A percentile compares a stretch with the other conserved stretches of the same genome.
phyloP scores from a whole-genome alignment of 2,329 filamentous ascomycete genomes.

The Aspergillus aculeatinus region DNA sequence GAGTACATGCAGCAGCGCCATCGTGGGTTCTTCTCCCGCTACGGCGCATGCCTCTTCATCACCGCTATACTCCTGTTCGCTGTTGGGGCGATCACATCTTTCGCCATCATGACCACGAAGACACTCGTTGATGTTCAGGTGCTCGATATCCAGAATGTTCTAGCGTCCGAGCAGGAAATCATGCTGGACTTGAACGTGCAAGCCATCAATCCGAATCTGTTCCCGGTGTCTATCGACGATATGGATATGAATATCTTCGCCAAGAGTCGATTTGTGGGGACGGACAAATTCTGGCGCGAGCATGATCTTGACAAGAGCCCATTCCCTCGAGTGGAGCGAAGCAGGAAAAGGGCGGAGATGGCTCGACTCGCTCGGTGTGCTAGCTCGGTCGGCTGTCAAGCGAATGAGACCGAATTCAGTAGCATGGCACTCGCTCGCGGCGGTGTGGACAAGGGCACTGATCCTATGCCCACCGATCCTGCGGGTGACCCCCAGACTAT shows the following conservation, averaged over 20 bases:
- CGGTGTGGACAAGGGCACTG: conserved; percentile 56
- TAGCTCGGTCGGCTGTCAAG: conserved; percentile 20
- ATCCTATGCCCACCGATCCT: conserved; percentile 60
- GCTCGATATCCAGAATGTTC: conserved; percentile 78
- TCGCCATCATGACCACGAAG: conserved; percentile 89
- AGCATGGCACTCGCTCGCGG: conserved; percentile 22
- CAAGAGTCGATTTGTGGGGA: conserved; percentile 84
- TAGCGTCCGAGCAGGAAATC: conserved; percentile 90
- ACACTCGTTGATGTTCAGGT: conserved; percentile 78
- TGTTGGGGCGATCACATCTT: conserved; percentile 79
- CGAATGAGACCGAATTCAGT: conserved; percentile 16
- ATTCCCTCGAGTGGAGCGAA: conserved; percentile 34
- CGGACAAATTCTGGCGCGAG: conserved; percentile 46
- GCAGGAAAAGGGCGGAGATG: conserved; percentile 34
- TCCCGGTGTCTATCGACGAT: conserved; percentile 79
- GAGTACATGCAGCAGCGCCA: conserved; percentile 70
- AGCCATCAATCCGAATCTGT: conserved; percentile 89
- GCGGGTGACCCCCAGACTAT: conserved; percentile 73
- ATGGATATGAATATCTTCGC: conserved; percentile 93
- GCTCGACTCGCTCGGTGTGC: conserved; percentile 30
- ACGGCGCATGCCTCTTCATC: conserved; percentile 85
- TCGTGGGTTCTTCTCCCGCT: conserved; percentile 66
- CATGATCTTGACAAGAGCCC: conserved; percentile 26
- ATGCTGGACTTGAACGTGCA: conserved; percentile 89
- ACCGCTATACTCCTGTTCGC: conserved; percentile 77